Percentiles rank a stretch among this genome's conserved stretches.
Evolutionary conservation across 345 rosid genomes (phyloP).

Genomic region (Hypericum perforatum): DNA sequence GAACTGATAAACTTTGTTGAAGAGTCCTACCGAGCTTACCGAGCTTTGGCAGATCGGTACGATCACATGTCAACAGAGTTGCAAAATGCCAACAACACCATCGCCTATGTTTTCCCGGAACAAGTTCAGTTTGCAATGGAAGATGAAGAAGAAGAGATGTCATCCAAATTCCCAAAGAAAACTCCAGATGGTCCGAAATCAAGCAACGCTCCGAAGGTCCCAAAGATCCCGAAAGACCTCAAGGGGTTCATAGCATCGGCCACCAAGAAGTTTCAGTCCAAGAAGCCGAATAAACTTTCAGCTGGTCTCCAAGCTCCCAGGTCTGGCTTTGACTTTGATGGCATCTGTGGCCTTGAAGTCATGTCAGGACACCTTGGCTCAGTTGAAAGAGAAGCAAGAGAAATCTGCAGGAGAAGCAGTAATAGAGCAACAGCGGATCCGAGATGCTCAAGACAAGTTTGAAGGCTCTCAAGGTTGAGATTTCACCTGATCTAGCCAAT

Average conservation of each 20-base stretch:
- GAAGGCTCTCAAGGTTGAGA: slow-evolving; percentile 32
- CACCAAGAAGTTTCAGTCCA: slow-evolving; percentile 46
- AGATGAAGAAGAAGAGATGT: slow-evolving; percentile 44
- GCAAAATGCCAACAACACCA: slow-evolving; percentile 88
- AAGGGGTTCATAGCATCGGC: slow-evolving; percentile 36
- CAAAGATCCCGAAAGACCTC: slow-evolving; percentile 63
- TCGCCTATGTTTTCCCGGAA: slow-evolving; percentile 82
- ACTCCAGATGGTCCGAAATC: slow-evolving; percentile 6
- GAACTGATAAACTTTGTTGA: slow-evolving; percentile 80
- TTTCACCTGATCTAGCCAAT: slow-evolving; percentile 19
- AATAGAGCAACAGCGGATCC: slow-evolving; percentile 41
- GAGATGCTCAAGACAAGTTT: slow-evolving; percentile 38
- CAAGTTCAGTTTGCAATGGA: slow-evolving; percentile 68
- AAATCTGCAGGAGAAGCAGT: slow-evolving; percentile 45
- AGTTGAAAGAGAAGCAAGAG: slow-evolving; percentile 59
- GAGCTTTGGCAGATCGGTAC: slow-evolving; percentile 82
- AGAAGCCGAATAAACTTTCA: slow-evolving; percentile 25
- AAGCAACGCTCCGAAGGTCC: slow-evolving; percentile 18
- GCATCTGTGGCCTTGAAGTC: slow-evolving; percentile 66
- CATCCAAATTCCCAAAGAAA: slow-evolving; percentile 22
- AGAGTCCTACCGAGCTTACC: slow-evolving; percentile 78
- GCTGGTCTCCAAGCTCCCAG: slow-evolving; percentile 18
- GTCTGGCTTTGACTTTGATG: slow-evolving; percentile 76
- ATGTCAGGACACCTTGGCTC: slow-evolving; percentile 59
- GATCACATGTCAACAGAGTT: slow-evolving; percentile 91